A percentile compares a stretch with the other conserved stretches of the same genome.
phyloP scores from a whole-genome alignment of 768 basidiomycete genomes.

The Podaxis pistillaris region DNA sequence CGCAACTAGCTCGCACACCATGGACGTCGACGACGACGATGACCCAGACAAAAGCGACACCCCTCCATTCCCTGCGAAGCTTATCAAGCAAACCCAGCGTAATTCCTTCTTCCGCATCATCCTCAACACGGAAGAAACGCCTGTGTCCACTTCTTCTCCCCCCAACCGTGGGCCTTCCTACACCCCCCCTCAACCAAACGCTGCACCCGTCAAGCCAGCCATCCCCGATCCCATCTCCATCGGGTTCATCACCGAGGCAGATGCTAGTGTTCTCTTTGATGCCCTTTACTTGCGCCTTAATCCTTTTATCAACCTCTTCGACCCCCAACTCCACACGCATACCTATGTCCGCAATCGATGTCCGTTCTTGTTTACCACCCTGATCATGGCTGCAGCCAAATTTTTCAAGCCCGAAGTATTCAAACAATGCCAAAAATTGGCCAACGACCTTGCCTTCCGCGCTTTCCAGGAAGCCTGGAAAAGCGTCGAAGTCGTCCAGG shows the following conservation, averaged over 20 bases:
- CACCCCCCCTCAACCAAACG: constrained; percentile 37
- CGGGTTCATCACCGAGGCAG: constrained; percentile 66
- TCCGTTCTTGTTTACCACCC: constrained; percentile 80
- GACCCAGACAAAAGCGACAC: constrained; percentile 62
- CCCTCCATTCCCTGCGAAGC: constrained; percentile 67
- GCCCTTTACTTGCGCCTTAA: constrained; percentile 80
- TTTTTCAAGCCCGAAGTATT: constrained; percentile 75
- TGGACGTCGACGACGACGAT: constrained; percentile 62
- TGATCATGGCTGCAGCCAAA: constrained; percentile 83
- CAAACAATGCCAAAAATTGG: constrained; percentile 66
- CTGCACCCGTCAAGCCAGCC: constrained; percentile 35
- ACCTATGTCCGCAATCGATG: constrained; percentile 77
- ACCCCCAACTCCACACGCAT: constrained; percentile 81
- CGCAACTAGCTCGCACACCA: constrained; percentile 35
- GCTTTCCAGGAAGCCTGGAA: constrained; percentile 81
- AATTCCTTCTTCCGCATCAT: constrained; percentile 84
- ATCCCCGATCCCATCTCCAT: constrained; percentile 69
- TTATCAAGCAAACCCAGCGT: constrained; percentile 71
- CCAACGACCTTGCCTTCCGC: constrained; percentile 69
- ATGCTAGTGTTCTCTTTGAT: constrained; percentile 74
- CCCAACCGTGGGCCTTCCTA: constrained; percentile 36
- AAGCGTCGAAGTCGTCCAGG: constrained; percentile 84
- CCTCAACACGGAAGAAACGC: constrained; percentile 65
- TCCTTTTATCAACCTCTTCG: constrained; percentile 87
- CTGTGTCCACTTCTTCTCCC: constrained; percentile 30